Percentiles rank a stretch among this genome's conserved stretches.
These are phyloP conservation scores for Penicillium sp. DNA, from an alignment of 2,329 filamentous ascomycete genomes.

Conservation along the genomic window DNA sequence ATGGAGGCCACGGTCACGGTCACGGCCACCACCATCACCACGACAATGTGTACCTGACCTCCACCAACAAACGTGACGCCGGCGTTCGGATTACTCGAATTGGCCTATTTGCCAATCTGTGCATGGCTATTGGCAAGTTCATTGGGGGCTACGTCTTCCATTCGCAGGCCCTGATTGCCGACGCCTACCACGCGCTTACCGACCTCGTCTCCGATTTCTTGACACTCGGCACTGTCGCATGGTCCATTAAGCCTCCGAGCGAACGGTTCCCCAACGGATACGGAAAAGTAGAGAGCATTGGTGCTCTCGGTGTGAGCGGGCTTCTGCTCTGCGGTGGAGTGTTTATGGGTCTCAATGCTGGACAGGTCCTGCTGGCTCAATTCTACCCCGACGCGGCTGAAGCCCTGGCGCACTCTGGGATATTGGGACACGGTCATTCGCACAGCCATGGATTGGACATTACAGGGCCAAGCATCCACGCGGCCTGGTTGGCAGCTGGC, in stretches of 20 bases:
- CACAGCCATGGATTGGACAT: slow-evolving; percentile 53
- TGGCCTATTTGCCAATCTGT: slow-evolving; percentile 82
- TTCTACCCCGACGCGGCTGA: slow-evolving; percentile 67
- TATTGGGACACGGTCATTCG: slow-evolving; percentile 57
- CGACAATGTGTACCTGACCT: slow-evolving; percentile 79
- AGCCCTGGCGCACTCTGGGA: slow-evolving; percentile 38
- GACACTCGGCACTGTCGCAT: slow-evolving; percentile 90
- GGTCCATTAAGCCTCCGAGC: slow-evolving; percentile 82
- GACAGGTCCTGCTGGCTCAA: slow-evolving; percentile 67
- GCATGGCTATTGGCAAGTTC: slow-evolving; percentile 92
- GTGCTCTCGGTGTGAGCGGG: slow-evolving; percentile 86
- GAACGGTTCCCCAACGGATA: slow-evolving; percentile 85
- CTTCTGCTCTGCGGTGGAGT: slow-evolving; percentile 85
- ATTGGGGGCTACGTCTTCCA: slow-evolving; percentile 91
- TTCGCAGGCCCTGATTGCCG: slow-evolving; percentile 87
- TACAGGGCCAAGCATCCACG: slow-evolving; percentile 79
- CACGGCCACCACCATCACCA: slow-evolving; percentile 71
- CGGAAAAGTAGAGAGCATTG: slow-evolving; percentile 96
- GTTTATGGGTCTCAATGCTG: slow-evolving; percentile 83
- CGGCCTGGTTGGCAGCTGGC: slow-evolving; percentile 87
- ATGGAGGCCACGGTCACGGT: slow-evolving; percentile 49
- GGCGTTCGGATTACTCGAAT: slow-evolving; percentile 91
- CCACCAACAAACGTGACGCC: slow-evolving; percentile 82
- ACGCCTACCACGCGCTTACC: slow-evolving; percentile 92
- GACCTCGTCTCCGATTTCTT: slow-evolving; percentile 94